Evolutionary conservation across 2,329 filamentous ascomycete species (phyloP).

Genomic region (Zymoseptoria crescenta): DNA sequence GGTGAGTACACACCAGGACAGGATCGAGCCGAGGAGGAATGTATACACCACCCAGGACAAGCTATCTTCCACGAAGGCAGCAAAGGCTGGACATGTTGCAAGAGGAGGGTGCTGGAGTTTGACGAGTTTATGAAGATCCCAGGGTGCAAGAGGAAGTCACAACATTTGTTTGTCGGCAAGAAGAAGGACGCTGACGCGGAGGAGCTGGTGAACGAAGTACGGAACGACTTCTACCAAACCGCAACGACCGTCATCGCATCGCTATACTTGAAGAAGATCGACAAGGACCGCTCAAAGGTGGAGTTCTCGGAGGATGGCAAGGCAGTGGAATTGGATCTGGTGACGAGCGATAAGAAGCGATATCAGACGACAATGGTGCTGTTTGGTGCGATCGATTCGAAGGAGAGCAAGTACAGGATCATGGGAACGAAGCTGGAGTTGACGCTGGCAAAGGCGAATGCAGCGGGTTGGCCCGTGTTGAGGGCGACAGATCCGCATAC

Average conservation of each 20-base stretch:
- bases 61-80: slow-evolving; percentile 97
- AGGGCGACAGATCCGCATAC: slow-evolving; percentile 65
- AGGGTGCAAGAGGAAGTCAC: slow-evolving; percentile 74
- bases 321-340: slow-evolving; percentile 67
- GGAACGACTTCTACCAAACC: slow-evolving; percentile 97
- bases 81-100: slow-evolving; percentile 97
- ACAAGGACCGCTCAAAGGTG: slow-evolving; percentile 69
- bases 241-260: slow-evolving; percentile 75
- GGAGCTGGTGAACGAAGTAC: slow-evolving; percentile 69
- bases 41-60: slow-evolving; percentile 78
- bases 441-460: slow-evolving; percentile 63
- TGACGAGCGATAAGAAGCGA: slow-evolving; percentile 78
- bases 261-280: slow-evolving; percentile 95
- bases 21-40: slow-evolving; percentile 63
- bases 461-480: slow-evolving; percentile 75
- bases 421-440: slow-evolving; percentile 86
- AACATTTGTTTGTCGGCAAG: slow-evolving; percentile 76
- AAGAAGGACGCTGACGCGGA: slow-evolving; percentile 54
- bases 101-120: slow-evolving; percentile 88
- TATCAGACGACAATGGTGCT: slow-evolving; percentile 68
- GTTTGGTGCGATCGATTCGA: slow-evolving; percentile 67
- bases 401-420: slow-evolving; percentile 69
- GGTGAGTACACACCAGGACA: slow-evolving; percentile 54
- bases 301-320: slow-evolving; percentile 51
- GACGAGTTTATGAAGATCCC: slow-evolving; percentile 96